Conservation (phyloP, 2,329 filamentous ascomycete species). For the Diaporthe sp. region DNA sequence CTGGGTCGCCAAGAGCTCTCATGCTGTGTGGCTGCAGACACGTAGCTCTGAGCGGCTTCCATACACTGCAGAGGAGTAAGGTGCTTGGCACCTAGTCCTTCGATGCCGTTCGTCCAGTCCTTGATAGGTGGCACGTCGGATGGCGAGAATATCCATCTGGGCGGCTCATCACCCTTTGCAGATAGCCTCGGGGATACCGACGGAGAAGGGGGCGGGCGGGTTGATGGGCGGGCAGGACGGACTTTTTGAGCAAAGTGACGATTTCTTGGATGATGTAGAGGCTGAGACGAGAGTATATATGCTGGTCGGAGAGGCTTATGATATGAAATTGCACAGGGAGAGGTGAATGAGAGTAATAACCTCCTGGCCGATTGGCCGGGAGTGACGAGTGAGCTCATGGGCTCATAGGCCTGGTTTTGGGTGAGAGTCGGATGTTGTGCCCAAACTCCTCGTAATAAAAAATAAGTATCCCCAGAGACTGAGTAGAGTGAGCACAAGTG, state of each 20-base stretch:
- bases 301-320: background rate
- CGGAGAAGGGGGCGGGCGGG: background rate
- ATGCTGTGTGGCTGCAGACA: slow-evolving; percentile 43
- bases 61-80: slow-evolving; percentile 45
- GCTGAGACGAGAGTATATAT: background rate
- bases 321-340: background rate
- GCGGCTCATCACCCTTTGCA: slow-evolving; percentile 17
- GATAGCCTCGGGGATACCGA: slow-evolving; percentile 19
- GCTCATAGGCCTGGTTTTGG: background rate
- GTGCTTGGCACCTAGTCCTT: slow-evolving; percentile 38
- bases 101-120: slow-evolving; percentile 45
- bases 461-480: no score
- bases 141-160: slow-evolving; percentile 43
- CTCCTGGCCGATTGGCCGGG: slow-evolving; percentile 36
- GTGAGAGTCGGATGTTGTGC: background rate
- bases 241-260: slow-evolving; percentile 31
- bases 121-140: slow-evolving; percentile 47
- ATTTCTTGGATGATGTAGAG: background rate
- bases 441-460: background rate
- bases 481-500: background rate
- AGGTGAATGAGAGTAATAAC: slow-evolving; percentile 9
- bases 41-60: slow-evolving; percentile 45
- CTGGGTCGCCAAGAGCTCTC: slow-evolving; percentile 45
- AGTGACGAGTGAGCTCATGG: slow-evolving; percentile 38
- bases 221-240: background rate